These are phyloP conservation scores for Schoenoplectus triqueter DNA, from an alignment of 202 grass and related monocot genomes.

Conservation along the genomic window DNA sequence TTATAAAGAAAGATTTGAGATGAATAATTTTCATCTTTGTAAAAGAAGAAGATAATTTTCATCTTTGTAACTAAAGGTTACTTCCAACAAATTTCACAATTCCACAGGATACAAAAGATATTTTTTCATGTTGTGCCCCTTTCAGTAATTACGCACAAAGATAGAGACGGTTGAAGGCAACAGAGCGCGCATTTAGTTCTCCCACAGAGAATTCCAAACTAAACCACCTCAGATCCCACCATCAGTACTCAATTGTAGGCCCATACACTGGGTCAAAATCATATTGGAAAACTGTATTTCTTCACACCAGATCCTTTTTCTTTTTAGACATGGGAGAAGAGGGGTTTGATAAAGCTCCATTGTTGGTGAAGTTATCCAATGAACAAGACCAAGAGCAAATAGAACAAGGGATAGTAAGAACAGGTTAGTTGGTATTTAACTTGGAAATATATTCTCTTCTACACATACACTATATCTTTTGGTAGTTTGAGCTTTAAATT, in stretches of 20 bases:
- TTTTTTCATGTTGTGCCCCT: not conserved
- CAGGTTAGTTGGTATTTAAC: conserved; percentile 28
- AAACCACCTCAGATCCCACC: conserved; percentile 3
- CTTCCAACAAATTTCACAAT: not conserved
- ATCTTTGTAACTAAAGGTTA: not conserved
- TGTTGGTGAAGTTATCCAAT: not conserved
- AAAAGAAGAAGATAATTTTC: too few relatives aligned
- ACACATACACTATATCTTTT: not conserved
- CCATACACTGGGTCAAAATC: conserved; percentile 10
- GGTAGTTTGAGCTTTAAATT: not conserved
- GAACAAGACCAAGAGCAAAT: conserved; percentile 10
- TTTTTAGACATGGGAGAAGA: conserved; percentile 36
- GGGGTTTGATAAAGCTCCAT: conserved; percentile 5
- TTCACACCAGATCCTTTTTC: not conserved
- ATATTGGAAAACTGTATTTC: not conserved
- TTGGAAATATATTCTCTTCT: not conserved
- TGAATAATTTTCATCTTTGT: not conserved
- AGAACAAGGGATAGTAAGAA: conserved; percentile 32
- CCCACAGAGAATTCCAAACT: conserved; percentile 14
- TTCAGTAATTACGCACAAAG: not conserved
- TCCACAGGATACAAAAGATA: not conserved
- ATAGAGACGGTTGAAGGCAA: not conserved
- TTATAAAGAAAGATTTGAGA: not conserved
- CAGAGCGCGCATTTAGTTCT: not conserved
- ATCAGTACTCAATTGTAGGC: not conserved